Evolutionary conservation across 345 rosid genomes (phyloP).

Genomic region (Erodium maritimum): DNA sequence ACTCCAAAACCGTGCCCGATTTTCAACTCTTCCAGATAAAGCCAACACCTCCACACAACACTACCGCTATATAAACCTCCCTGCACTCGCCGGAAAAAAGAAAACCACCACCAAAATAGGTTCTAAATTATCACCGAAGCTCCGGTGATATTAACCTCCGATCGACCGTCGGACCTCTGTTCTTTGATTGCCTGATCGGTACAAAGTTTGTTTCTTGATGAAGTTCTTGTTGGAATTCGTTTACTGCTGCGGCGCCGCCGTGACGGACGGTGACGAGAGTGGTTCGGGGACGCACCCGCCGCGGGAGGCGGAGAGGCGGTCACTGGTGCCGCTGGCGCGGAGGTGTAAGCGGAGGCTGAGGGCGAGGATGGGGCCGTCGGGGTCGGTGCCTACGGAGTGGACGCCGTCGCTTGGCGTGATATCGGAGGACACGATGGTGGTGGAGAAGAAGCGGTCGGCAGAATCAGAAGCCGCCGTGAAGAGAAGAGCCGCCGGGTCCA

Average conservation of each 20-base stretch:
- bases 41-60: no score
- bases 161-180: neutral
- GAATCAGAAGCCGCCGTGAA: neutral
- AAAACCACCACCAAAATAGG: no score
- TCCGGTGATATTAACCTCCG: no score
- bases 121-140: no score
- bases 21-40: no score
- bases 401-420: neutral
- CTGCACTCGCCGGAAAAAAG: no score
- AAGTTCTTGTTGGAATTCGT: neutral
- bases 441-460: neutral
- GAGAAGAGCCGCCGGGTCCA: neutral
- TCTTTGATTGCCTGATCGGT: neutral
- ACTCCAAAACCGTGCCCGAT: no score
- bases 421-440: neutral
- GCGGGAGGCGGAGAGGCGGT: neutral
- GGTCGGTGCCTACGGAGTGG: neutral
- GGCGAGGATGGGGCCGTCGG: neutral
- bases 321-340: neutral
- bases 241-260: neutral
- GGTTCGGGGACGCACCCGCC: neutral
- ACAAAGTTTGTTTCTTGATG: neutral
- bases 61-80: no score
- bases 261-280: neutral
- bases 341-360: neutral